phyloP scores from a whole-genome alignment of 2,329 filamentous ascomycete species.

The Penicillium expansum region DNA sequence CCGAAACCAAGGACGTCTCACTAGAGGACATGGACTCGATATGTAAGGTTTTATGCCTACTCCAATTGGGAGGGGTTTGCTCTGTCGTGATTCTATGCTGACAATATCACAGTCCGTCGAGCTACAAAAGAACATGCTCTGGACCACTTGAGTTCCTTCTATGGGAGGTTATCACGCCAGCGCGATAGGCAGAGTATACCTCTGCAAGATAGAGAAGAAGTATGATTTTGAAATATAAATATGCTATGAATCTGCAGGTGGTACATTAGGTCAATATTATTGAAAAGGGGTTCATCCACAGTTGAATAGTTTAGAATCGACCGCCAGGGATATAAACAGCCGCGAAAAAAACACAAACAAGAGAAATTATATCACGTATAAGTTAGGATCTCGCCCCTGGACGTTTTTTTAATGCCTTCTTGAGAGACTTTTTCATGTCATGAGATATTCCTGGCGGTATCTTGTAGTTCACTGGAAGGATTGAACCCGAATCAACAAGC shows the following conservation, averaged over 20 bases:
- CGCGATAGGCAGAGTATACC: background rate
- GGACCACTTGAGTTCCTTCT: background rate
- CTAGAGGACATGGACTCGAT: constrained; percentile 15
- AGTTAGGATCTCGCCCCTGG: background rate
- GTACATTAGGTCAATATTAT: background rate
- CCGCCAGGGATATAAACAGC: background rate
- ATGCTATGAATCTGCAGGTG: background rate
- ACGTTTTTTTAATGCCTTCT: background rate
- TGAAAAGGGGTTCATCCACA: background rate
- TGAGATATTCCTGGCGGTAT: background rate
- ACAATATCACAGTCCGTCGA: background rate
- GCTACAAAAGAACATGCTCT: background rate
- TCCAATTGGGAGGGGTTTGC: background rate
- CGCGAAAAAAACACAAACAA: background rate
- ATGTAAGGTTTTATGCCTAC: constrained; percentile 8
- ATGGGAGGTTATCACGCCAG: background rate
- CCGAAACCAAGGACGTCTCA: constrained; percentile 4
- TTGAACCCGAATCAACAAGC: background rate
- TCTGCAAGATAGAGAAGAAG: background rate
- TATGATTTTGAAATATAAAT: background rate
- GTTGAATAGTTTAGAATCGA: background rate
- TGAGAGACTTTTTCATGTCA: background rate
- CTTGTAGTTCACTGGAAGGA: background rate
- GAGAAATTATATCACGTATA: background rate
- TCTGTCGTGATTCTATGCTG: background rate